A percentile compares a stretch with the other conserved stretches of the same genome.
These are phyloP conservation scores for Leptographium lundbergii DNA, from an alignment of 2,329 filamentous ascomycete species.

Conservation along the genomic window DNA sequence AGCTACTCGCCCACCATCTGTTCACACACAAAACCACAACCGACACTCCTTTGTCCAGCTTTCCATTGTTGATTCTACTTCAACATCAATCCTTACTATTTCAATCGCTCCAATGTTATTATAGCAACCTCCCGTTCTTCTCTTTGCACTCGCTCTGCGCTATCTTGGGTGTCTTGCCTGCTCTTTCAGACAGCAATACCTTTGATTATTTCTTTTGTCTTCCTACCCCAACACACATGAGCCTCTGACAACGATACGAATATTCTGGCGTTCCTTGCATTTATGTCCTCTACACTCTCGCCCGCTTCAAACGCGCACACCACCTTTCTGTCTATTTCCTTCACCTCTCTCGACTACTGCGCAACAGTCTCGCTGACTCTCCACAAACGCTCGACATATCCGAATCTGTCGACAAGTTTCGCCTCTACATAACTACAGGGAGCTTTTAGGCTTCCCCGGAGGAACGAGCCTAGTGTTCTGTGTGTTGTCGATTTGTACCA, in stretches of 20 bases:
- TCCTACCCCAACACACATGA: conserved; percentile 5
- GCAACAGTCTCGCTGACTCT: neutral
- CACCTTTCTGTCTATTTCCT: neutral
- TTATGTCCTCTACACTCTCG: conserved; percentile 2
- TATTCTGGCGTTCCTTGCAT: conserved; percentile 13
- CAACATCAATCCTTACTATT: conserved; percentile 7
- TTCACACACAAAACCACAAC: neutral
- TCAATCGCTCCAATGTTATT: conserved; percentile 27
- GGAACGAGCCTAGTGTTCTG: conserved; percentile 8
- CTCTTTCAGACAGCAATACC: conserved; percentile 12
- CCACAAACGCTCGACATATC: neutral
- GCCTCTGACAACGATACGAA: conserved; percentile 7
- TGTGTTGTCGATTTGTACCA: conserved; percentile 7
- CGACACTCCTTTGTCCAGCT: neutral
- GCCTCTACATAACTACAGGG: too few species aligned
- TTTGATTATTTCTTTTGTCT: conserved; percentile 17
- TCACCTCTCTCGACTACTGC: neutral
- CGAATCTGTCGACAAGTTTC: neutral
- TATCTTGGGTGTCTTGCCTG: conserved; percentile 12
- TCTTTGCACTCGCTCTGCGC: conserved; percentile 9
- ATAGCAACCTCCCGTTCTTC: conserved; percentile 24
- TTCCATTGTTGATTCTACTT: neutral
- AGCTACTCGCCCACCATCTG: neutral
- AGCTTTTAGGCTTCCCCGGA: conserved; percentile 5
- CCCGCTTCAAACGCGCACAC: neutral